Conservation (phyloP, 306 rosid species). For the Cucurbita ficifolia region DNA sequence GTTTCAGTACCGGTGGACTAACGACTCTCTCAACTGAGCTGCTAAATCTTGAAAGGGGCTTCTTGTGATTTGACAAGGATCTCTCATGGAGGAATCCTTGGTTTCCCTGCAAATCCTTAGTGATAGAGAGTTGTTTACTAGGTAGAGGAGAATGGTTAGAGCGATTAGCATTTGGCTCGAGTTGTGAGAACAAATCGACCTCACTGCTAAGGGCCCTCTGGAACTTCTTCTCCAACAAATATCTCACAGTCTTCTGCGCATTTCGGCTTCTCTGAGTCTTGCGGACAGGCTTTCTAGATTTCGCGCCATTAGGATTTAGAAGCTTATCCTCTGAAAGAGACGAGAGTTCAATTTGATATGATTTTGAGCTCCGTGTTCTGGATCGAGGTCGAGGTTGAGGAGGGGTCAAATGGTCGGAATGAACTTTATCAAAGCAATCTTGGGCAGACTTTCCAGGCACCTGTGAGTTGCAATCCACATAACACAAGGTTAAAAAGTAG, state of each 20-base stretch:
- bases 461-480: slow-evolving; percentile 27
- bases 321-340: slow-evolving; percentile 54
- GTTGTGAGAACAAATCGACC: slow-evolving; percentile 65
- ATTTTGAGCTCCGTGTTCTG: slow-evolving; percentile 34
- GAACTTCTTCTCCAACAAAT: slow-evolving; percentile 24
- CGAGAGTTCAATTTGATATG: slow-evolving; percentile 30
- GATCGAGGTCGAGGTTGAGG: slow-evolving; percentile 41
- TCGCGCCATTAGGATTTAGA: slow-evolving; percentile 28
- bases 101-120: slow-evolving; percentile 27
- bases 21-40: slow-evolving; percentile 16
- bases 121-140: slow-evolving; percentile 27
- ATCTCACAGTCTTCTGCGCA: slow-evolving; percentile 36
- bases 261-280: slow-evolving; percentile 28
- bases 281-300: slow-evolving; percentile 18
- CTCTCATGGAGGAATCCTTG: slow-evolving; percentile 22
- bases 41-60: slow-evolving; percentile 40
- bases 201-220: slow-evolving; percentile 23
- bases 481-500: slow-evolving; percentile 1
- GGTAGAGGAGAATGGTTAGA: neutral
- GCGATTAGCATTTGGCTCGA: slow-evolving; percentile 36
- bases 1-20: slow-evolving; percentile 73
- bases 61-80: slow-evolving; percentile 39
- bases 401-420: slow-evolving; percentile 47
- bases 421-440: slow-evolving; percentile 77
- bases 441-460: slow-evolving; percentile 85